Evolutionary conservation across 371 early-diverging fungal genomes (phyloP).

Genomic region (Mortierella sp.): DNA sequence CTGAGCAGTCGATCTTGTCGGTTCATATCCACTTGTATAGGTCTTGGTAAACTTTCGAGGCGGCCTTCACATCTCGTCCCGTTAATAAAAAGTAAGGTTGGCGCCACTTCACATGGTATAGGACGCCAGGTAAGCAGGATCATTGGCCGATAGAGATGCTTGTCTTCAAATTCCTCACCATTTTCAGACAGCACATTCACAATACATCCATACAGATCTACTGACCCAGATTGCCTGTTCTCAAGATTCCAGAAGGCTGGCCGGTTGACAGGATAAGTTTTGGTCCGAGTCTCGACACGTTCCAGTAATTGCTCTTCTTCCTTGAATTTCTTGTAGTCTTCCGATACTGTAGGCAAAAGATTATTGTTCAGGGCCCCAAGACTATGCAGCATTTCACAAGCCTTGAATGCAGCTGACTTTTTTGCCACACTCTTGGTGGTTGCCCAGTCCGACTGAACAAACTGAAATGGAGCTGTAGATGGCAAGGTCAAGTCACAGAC

Average conservation of each 20-base stretch:
- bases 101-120: constrained; percentile 54
- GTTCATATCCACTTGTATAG: constrained; percentile 46
- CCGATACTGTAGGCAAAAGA: constrained; percentile 64
- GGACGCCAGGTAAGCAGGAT: constrained; percentile 61
- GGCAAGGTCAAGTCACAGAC: constrained; percentile 69
- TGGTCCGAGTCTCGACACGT: constrained; percentile 16
- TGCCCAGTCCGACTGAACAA: constrained; percentile 64
- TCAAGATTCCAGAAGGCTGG: constrained; percentile 27
- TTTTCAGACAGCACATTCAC: constrained; percentile 6
- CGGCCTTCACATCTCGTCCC: constrained; percentile 23
- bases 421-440: constrained; percentile 74
- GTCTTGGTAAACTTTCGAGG: constrained; percentile 7
- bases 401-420: constrained; percentile 76
- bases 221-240: not conserved
- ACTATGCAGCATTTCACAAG: constrained; percentile 71
- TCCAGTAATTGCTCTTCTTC: constrained; percentile 2
- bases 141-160: constrained; percentile 57
- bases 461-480: constrained; percentile 70
- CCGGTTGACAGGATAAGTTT: constrained; percentile 8
- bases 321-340: constrained; percentile 8
- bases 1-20: constrained; percentile 55
- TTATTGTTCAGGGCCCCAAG: constrained; percentile 79
- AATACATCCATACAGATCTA: constrained; percentile 13
- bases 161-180: constrained; percentile 15
- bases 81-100: constrained; percentile 58